Evolutionary conservation across 192 early-diverging fungal species (phyloP).

Genomic region (Linnemannia exigua): DNA sequence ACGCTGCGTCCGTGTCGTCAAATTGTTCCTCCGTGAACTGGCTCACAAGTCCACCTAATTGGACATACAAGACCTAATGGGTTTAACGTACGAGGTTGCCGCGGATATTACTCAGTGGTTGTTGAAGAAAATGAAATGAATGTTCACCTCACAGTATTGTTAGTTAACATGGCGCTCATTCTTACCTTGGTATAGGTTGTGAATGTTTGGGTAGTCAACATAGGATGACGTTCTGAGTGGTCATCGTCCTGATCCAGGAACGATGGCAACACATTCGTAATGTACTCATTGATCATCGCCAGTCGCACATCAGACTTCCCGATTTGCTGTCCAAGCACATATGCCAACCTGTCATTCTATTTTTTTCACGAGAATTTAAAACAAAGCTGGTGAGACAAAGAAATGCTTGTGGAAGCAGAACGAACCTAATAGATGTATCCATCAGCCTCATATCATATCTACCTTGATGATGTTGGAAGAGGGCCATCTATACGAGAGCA

Average conservation of each 20-base stretch:
- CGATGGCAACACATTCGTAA: constrained; percentile 53
- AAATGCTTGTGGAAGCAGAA: too few relatives aligned
- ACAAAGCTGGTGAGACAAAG: too few relatives aligned
- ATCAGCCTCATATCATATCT: too few relatives aligned
- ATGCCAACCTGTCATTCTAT: constrained; percentile 58
- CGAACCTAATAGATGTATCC: too few relatives aligned
- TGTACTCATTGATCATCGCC: constrained; percentile 55
- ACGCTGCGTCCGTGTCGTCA: constrained; percentile 25
- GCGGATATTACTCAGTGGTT: too few relatives aligned
- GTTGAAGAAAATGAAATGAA: neutral
- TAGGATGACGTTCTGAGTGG: constrained; percentile 46
- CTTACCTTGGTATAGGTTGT: constrained; percentile 59
- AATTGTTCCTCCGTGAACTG: constrained; percentile 39
- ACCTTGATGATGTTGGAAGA: constrained; percentile 57
- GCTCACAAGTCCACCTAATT: constrained; percentile 40
- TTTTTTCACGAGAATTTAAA: too few relatives aligned
- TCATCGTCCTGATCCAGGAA: constrained; percentile 57
- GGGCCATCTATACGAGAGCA: constrained; percentile 59
- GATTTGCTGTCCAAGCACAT: constrained; percentile 61
- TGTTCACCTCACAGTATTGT: neutral
- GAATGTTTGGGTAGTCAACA: constrained; percentile 57
- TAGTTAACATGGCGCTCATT: neutral
- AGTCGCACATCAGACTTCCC: constrained; percentile 47
- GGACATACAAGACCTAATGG: constrained; percentile 53
- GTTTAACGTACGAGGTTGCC: neutral